Percentiles rank a stretch among this genome's conserved stretches.
Conservation (phyloP, 371 early-diverging fungal species). For the Zychaea mexicana region DNA sequence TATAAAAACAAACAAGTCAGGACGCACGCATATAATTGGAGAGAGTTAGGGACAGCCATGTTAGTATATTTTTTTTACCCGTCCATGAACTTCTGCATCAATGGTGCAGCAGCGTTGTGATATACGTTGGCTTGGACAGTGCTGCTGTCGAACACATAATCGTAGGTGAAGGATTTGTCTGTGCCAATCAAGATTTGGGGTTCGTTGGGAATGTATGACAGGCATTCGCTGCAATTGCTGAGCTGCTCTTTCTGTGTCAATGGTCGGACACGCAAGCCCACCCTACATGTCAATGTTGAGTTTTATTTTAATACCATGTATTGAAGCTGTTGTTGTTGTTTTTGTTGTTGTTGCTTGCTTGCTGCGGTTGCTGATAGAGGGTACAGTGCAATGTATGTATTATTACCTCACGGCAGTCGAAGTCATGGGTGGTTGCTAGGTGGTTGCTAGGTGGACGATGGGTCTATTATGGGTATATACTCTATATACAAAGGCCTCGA, state of each 20-base stretch:
- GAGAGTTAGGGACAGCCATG: background rate
- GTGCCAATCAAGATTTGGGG: constrained; percentile 70
- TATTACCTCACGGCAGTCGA: constrained; percentile 39
- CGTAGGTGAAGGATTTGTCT: constrained; percentile 82
- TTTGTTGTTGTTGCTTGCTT: background rate
- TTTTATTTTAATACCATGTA: background rate
- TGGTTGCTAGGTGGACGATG: background rate
- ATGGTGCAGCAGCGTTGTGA: constrained; percentile 65
- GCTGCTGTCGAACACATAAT: constrained; percentile 82
- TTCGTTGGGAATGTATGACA: constrained; percentile 65
- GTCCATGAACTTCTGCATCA: constrained; percentile 84
- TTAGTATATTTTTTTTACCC: constrained; percentile 66
- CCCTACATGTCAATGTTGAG: constrained; percentile 35
- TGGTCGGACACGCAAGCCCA: constrained; percentile 83
- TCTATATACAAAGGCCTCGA: background rate
- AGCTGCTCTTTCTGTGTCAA: constrained; percentile 75
- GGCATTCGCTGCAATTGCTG: constrained; percentile 72
- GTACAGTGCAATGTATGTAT: too few species aligned
- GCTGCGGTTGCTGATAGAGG: background rate
- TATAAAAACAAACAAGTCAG: constrained; percentile 57
- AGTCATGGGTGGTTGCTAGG: constrained; percentile 10
- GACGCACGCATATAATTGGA: background rate
- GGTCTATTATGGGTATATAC: background rate
- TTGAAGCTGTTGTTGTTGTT: constrained; percentile 2
- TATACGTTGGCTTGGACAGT: constrained; percentile 73